Conservation (phyloP, 1,284 basidiomycete genomes). For the Phylloporus sp. region DNA sequence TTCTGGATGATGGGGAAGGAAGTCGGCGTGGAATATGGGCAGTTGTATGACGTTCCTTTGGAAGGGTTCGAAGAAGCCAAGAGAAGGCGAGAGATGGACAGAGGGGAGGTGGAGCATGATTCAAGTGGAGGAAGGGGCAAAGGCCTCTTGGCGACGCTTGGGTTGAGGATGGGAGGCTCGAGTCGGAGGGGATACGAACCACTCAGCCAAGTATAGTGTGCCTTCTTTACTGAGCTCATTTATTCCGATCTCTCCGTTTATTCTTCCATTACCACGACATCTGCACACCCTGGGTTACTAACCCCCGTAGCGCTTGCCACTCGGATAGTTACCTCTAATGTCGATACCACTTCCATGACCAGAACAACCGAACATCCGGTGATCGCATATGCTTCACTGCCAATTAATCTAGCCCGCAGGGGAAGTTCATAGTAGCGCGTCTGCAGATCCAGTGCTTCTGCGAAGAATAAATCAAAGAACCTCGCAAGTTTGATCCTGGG, state of each 20-base stretch:
- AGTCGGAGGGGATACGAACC: slow-evolving; percentile 41
- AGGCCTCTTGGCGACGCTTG: slow-evolving; percentile 43
- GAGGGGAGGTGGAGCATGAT: slow-evolving; percentile 40
- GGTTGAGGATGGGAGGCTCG: slow-evolving; percentile 46
- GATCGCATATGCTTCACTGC: too few relatives aligned
- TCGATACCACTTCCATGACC: too few relatives aligned
- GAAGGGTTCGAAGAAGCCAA: slow-evolving; percentile 82
- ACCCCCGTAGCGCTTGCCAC: background rate
- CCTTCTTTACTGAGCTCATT: background rate
- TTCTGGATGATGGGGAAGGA: slow-evolving; percentile 91
- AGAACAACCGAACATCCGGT: too few relatives aligned
- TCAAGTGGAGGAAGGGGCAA: slow-evolving; percentile 43
- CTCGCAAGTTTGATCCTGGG: background rate
- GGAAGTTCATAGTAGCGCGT: too few relatives aligned
- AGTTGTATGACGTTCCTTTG: slow-evolving; percentile 86
- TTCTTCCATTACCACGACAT: background rate
- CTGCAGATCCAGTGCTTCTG: background rate
- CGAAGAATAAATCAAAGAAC: background rate
- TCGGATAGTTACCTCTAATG: background rate
- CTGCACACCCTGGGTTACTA: too few relatives aligned
- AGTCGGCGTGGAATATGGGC: slow-evolving; percentile 88
- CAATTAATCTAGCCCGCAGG: too few relatives aligned
- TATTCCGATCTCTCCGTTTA: background rate
- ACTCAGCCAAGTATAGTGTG: slow-evolving; percentile 35
- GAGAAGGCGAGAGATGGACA: slow-evolving; percentile 54